Evolutionary conservation across 1,284 basidiomycete genomes (phyloP), one percentile per base, ranked within the genome.

Genomic region (Apiotrichum montevideense): DNA sequence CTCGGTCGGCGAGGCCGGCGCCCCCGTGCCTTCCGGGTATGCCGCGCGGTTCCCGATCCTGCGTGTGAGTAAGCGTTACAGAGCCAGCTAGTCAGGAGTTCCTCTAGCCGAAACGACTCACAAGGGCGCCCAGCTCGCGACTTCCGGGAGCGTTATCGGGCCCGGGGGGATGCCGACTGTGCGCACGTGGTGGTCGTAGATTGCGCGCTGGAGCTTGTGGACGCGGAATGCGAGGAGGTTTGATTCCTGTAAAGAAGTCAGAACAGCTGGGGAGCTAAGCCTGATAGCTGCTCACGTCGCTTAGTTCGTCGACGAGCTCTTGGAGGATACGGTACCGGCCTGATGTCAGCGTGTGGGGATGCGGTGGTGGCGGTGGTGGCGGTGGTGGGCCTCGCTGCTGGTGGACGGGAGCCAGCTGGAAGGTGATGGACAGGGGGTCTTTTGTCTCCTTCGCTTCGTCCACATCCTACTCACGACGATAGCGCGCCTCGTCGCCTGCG

Each of bases 291-390:
- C 63, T 37, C 56, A 62, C 63, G 47, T 67, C 66, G 35, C 62
- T 62, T 9, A 67, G 49, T 13, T 64, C 63, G 47, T 66, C 53
- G 39, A 67, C 66, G 13, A 67, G 59, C 32, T 63, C 54, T 52
- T 67, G 64, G 34, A 67, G 45, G 8, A 54, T 52, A 14, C 60
- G 53, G 41, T 64, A 66, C 40, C 64, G 61, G 29, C 62, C 65
- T 67, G 55, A 10, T 15, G 11, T 46, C 45, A 49, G 21, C 8
- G 13, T 39, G 40, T 49, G 4, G 32, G 21, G 5, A 34, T 49
- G 47, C 9, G n/a, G 14, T 49, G 9, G 37, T 21, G 21, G 21
- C 21, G 21, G 21, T 21, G 21, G 21, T 21, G 21, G 21, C 21
- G 21, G 21, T 21, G 21, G 21, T 21, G 21, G 21, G 21, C 21